These are phyloP conservation scores for Nemania diffusa DNA, from an alignment of 2,329 filamentous ascomycete genomes.

Conservation along the genomic window DNA sequence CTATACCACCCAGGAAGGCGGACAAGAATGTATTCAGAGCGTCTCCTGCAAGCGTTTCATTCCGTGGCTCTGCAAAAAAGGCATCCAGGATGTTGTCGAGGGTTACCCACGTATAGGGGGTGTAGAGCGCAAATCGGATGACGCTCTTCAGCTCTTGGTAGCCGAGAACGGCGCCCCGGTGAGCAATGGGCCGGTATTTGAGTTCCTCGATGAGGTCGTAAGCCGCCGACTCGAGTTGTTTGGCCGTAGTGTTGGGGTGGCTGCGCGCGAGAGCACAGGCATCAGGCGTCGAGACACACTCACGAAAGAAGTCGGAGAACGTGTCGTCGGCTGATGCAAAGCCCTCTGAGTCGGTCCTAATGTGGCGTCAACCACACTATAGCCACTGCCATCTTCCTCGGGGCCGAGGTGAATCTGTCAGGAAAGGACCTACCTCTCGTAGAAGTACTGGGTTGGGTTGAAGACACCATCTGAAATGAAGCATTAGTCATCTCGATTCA, in stretches of 20 bases:
- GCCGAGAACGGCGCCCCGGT: slow-evolving; percentile 41
- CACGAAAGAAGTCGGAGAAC: slow-evolving; percentile 45
- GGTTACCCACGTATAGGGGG: slow-evolving; percentile 31
- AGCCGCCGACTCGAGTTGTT: slow-evolving; percentile 55
- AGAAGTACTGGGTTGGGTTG: slow-evolving; percentile 50
- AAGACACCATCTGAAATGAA: slow-evolving; percentile 26
- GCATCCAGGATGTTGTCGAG: slow-evolving; percentile 31
- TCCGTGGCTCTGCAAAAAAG: slow-evolving; percentile 31
- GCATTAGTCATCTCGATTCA: not conserved
- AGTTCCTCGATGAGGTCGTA: slow-evolving; percentile 45
- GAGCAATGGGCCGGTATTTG: slow-evolving; percentile 44
- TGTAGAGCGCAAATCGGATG: slow-evolving; percentile 39
- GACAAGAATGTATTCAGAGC: not conserved
- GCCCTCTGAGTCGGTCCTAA: slow-evolving; percentile 41
- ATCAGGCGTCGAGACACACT: slow-evolving; percentile 44
- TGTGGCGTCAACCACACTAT: not conserved
- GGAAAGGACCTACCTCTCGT: slow-evolving; percentile 38
- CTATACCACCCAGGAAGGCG: not conserved
- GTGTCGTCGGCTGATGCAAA: slow-evolving; percentile 44
- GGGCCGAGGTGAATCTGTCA: not conserved
- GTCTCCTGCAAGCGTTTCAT: slow-evolving; percentile 21
- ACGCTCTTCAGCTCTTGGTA: slow-evolving; percentile 41
- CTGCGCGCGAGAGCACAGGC: slow-evolving; percentile 45
- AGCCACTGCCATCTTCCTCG: not conserved
- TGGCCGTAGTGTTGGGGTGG: slow-evolving; percentile 46